Evolutionary conservation across 2,329 filamentous ascomycete species (phyloP).

Genomic region (Xylariomycetidae sp.): DNA sequence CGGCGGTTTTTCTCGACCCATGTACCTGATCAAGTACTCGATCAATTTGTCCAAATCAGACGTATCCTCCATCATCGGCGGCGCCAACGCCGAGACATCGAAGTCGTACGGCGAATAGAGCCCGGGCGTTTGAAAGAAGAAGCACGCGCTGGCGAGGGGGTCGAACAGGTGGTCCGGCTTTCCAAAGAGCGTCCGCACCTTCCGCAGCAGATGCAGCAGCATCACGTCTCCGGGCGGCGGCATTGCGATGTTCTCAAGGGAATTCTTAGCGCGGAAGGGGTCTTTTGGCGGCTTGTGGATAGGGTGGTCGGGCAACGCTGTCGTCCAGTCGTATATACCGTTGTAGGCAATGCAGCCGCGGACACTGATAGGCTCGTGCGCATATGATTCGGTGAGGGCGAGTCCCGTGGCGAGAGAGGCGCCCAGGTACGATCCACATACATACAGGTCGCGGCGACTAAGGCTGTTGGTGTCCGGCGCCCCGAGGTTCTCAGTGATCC

Average conservation of each 20-base stretch:
- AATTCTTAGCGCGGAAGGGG: constrained; percentile 2
- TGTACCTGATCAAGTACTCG: constrained; percentile 2
- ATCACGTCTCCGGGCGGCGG: constrained; percentile 24
- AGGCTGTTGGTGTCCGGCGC: constrained; percentile 26
- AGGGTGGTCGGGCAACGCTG: constrained; percentile 48
- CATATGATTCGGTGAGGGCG: constrained; percentile 48
- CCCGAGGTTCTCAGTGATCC: constrained; percentile 40
- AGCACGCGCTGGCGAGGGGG: constrained; percentile 50
- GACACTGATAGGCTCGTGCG: constrained; percentile 38
- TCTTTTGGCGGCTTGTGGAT: constrained; percentile 29
- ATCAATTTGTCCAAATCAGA: constrained; percentile 2
- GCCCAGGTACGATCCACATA: constrained; percentile 54
- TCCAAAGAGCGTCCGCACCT: constrained; percentile 39
- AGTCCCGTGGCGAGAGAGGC: constrained; percentile 51
- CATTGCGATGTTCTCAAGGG: constrained; percentile 15
- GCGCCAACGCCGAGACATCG: constrained; percentile 23
- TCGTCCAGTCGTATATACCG: constrained; percentile 60
- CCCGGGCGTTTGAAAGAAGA: constrained; percentile 52
- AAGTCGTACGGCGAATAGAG: constrained; percentile 41
- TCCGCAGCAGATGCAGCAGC: constrained; percentile 31
- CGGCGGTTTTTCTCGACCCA: no score
- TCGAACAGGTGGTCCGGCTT: constrained; percentile 49
- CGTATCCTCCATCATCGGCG: constrained; percentile 16
- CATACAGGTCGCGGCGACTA: constrained; percentile 38
- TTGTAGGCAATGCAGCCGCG: constrained; percentile 51